Evolutionary conservation across 495 filamentous ascomycete genomes (phyloP).

Genomic region (Neurospora pannonica): DNA sequence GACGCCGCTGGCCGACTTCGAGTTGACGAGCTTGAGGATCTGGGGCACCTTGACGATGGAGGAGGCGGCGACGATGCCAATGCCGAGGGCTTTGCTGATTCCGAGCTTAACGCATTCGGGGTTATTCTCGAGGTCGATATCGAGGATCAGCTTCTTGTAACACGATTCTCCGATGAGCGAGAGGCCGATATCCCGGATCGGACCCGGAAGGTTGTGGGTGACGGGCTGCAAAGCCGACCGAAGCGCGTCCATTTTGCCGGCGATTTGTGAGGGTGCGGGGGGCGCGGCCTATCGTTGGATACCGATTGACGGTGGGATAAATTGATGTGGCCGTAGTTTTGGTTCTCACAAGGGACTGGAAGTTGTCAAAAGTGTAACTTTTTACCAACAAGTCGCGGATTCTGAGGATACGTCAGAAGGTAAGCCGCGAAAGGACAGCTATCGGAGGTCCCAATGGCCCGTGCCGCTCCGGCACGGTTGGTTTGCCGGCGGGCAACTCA

Average conservation of each 20-base stretch:
- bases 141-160: constrained; percentile 72
- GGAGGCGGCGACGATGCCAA: constrained; percentile 82
- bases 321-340: neutral
- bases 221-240: constrained; percentile 64
- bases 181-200: constrained; percentile 63
- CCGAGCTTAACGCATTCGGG: constrained; percentile 69
- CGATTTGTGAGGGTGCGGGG: neutral
- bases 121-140: constrained; percentile 62
- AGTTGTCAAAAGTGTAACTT: neutral
- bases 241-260: constrained; percentile 41
- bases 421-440: neutral
- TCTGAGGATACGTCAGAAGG: neutral
- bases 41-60: constrained; percentile 92
- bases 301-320: neutral
- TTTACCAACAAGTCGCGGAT: neutral
- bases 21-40: constrained; percentile 78
- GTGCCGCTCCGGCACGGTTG: neutral
- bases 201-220: constrained; percentile 67
- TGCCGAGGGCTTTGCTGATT: constrained; percentile 83
- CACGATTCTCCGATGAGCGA: constrained; percentile 74
- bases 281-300: neutral
- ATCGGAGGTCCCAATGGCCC: neutral
- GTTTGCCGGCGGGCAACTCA: neutral
- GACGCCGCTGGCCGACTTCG: constrained; percentile 69
- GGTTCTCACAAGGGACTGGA: neutral